phyloP scores from a whole-genome alignment of 202 grass and related monocot species.

The Schoenoplectus triqueter region DNA sequence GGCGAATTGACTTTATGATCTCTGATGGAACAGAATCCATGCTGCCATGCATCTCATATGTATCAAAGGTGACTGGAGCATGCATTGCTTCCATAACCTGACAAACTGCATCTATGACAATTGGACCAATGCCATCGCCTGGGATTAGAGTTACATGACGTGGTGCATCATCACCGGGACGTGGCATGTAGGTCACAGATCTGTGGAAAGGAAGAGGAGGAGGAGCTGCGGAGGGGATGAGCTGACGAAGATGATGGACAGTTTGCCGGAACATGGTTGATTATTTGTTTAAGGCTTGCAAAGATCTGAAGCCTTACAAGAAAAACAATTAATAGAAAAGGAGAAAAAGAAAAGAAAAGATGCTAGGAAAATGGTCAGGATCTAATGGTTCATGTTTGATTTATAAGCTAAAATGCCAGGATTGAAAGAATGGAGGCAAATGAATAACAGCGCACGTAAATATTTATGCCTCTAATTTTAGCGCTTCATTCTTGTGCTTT shows the following conservation, averaged over 20 bases:
- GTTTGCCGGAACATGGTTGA: constrained; percentile 61
- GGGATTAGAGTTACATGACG: constrained; percentile 69
- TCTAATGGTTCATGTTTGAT: constrained; percentile 26
- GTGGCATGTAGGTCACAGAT: constrained; percentile 81
- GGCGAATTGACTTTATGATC: constrained; percentile 68
- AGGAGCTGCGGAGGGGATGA: constrained; percentile 42
- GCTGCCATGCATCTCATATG: constrained; percentile 69
- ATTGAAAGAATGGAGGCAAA: constrained; percentile 18
- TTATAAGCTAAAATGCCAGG: constrained; percentile 3
- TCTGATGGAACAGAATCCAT: constrained; percentile 63
- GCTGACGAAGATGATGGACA: constrained; percentile 49
- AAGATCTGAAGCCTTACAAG: not conserved
- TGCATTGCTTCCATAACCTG: constrained; percentile 89
- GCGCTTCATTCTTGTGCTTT: not conserved
- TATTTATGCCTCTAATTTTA: constrained; percentile 30
- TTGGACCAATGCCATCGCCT: constrained; percentile 73
- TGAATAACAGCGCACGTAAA: constrained; percentile 12
- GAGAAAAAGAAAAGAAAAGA: not conserved
- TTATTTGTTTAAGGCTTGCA: constrained; percentile 44
- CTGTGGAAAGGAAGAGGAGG: constrained; percentile 41
- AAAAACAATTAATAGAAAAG: not conserved
- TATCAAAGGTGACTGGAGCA: constrained; percentile 73
- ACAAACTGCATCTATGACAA: constrained; percentile 67
- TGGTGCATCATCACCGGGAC: constrained; percentile 67
- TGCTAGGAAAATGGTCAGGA: not conserved